Evolutionary conservation across 306 rosid genomes (phyloP), one percentile per base, ranked within the genome.

Genomic region (Casuarina cunninghamiana): DNA sequence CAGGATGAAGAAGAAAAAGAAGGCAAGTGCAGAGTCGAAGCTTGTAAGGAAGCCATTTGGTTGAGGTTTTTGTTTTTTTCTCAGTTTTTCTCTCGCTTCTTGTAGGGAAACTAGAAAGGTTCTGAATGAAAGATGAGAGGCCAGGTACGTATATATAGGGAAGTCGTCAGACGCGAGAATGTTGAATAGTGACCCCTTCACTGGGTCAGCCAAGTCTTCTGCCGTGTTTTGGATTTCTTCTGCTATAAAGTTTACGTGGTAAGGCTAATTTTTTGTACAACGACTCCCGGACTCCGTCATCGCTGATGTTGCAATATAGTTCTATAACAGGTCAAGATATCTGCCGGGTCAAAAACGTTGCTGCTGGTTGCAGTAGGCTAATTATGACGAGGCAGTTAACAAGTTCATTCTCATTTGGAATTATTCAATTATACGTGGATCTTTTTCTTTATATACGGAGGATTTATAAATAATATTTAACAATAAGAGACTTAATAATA

Each of bases 1-100:
- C 32, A 26, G 32, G 32, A 26, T 26, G 58, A 61, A 71, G 16
- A 76, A 54, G 76, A 26, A 26, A 26, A 71, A 26, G 90, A 78
- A 71, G 81, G 43, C 39, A 76, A 16, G 3, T 83, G 19, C 21
- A 76, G 19, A 69, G 84, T 69, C 46, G 88, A 82, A 65, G 82
- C 12, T 77, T 82, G 79, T 46, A 88, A 66, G 37, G 93, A 87
- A 57, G 93, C 86, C 97, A 91, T 88, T 71, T 13, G 48, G 69
- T 17, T 1, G 19, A 45, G 12, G 5, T 26, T 26, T 26, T 26
- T 21, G n/a, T 60, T 65, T 75, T 6, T 53, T 65, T 10, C 32
- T 48, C 73, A 54, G 32, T 57, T 71, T 57, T 26, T 77, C 21
- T 38, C 32, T 26, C 32, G 32, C 32, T 26, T 26, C 32, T 63